Percentiles rank a stretch among this genome's conserved stretches.
These are phyloP conservation scores for Stemphylium vesicarium DNA, from an alignment of 2,329 filamentous ascomycete species.

Conservation along the genomic window DNA sequence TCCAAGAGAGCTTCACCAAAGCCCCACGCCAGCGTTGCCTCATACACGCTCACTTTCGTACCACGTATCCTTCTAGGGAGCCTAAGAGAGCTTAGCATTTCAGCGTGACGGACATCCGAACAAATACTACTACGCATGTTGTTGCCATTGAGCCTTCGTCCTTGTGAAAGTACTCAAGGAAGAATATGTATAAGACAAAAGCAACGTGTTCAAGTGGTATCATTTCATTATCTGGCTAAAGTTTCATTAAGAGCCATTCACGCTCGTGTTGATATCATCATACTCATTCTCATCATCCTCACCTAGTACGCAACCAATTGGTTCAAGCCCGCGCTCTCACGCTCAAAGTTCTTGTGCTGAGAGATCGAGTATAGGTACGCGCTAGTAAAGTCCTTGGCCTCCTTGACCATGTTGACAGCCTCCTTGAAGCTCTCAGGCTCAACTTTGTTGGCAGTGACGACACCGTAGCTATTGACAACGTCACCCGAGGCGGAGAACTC, in stretches of 20 bases:
- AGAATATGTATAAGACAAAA: too few species aligned
- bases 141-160: too few species aligned
- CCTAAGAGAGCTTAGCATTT: too few species aligned
- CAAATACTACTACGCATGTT: too few species aligned
- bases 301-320: conserved; percentile 71
- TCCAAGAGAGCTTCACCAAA: too few species aligned
- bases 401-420: conserved; percentile 68
- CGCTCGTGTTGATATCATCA: background rate
- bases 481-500: conserved; percentile 57
- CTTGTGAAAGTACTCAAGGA: too few species aligned
- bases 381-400: conserved; percentile 71
- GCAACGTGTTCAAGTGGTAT: background rate
- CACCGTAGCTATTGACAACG: conserved; percentile 74
- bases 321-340: conserved; percentile 74
- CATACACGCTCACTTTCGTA: too few species aligned
- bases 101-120: too few species aligned
- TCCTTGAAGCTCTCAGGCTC: conserved; percentile 66
- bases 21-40: too few species aligned
- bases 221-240: background rate
- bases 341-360: conserved; percentile 74
- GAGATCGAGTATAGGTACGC: conserved; percentile 73
- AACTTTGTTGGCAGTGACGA: conserved; percentile 68
- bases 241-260: background rate
- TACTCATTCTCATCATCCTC: background rate
- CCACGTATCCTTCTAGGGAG: too few species aligned